Percentiles rank a stretch among this genome's conserved stretches.
phyloP scores from a whole-genome alignment of 257 asterid species.

The Ilex asprella region DNA sequence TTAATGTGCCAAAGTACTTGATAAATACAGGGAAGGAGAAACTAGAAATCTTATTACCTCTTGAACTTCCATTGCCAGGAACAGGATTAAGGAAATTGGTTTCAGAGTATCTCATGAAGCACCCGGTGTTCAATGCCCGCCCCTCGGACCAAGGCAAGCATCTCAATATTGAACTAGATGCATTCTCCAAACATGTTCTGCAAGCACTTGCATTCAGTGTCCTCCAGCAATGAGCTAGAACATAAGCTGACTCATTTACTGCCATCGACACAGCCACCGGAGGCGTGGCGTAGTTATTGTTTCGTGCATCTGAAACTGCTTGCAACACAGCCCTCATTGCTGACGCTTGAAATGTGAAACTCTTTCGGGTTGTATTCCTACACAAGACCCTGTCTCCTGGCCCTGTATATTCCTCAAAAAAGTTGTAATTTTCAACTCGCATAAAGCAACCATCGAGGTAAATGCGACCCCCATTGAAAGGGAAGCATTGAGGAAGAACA shows the following conservation, averaged over 20 bases:
- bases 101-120: conserved; percentile 63
- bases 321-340: conserved; percentile 30
- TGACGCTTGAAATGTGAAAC: conserved; percentile 23
- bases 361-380: conserved; percentile 40
- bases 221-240: conserved; percentile 65
- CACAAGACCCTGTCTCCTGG: conserved; percentile 39
- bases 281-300: conserved; percentile 29
- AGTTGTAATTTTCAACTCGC: conserved; percentile 15
- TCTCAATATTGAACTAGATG: conserved; percentile 30
- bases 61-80: conserved; percentile 15
- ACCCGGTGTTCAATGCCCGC: conserved; percentile 58
- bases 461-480: conserved; percentile 3
- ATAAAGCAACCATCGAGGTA: conserved; percentile 29
- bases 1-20: not conserved
- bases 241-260: conserved; percentile 34
- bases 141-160: conserved; percentile 69
- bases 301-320: conserved; percentile 39
- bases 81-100: conserved; percentile 50
- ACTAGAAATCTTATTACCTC: conserved; percentile 9
- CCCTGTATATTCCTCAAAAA: conserved; percentile 24
- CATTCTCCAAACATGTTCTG: conserved; percentile 50
- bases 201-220: conserved; percentile 35
- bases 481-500: conserved; percentile 10
- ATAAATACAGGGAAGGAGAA: not conserved
- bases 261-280: conserved; percentile 22